A percentile compares a stretch with the other conserved stretches of the same genome.
Conservation (phyloP, 192 early-diverging fungal species). For the Pilobolus umbonatus region DNA sequence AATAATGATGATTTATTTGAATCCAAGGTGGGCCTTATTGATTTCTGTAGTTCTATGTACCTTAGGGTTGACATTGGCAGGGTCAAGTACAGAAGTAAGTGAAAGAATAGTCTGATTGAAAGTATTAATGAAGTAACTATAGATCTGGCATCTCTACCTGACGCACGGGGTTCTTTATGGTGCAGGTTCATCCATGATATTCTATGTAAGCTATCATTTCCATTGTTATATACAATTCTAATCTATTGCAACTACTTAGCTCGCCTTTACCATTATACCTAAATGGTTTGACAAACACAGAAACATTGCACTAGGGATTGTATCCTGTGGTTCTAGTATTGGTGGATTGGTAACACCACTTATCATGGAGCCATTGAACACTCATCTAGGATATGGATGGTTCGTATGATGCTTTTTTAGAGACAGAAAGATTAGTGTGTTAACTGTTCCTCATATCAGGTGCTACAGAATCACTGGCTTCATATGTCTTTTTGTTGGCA, state of each 20-base stretch:
- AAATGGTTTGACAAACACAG: slow-evolving; percentile 67
- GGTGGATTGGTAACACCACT: slow-evolving; percentile 66
- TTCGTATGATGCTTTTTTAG: not conserved
- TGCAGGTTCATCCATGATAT: slow-evolving; percentile 26
- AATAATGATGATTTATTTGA: slow-evolving; percentile 4
- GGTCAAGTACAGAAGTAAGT: slow-evolving; percentile 22
- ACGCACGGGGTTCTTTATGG: slow-evolving; percentile 42
- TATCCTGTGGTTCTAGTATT: slow-evolving; percentile 62
- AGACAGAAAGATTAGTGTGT: not conserved
- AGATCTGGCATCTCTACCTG: slow-evolving; percentile 48
- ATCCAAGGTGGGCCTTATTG: slow-evolving; percentile 4
- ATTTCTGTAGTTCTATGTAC: slow-evolving; percentile 1
- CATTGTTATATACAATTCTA: not conserved
- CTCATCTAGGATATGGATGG: slow-evolving; percentile 45
- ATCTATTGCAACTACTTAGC: slow-evolving; percentile 1
- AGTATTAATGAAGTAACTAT: not conserved
- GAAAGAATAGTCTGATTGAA: not conserved
- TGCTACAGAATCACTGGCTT: slow-evolving; percentile 27
- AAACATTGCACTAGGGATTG: slow-evolving; percentile 65
- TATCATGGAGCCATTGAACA: slow-evolving; percentile 51
- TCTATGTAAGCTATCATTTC: slow-evolving; percentile 15
- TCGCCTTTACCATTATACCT: slow-evolving; percentile 20
- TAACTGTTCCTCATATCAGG: not conserved
- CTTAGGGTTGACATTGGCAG: slow-evolving; percentile 17
- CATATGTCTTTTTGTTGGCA: slow-evolving; percentile 15